phyloP scores from a whole-genome alignment of 129 eudicot genomes.

The Heracleum sosnowskyi region DNA sequence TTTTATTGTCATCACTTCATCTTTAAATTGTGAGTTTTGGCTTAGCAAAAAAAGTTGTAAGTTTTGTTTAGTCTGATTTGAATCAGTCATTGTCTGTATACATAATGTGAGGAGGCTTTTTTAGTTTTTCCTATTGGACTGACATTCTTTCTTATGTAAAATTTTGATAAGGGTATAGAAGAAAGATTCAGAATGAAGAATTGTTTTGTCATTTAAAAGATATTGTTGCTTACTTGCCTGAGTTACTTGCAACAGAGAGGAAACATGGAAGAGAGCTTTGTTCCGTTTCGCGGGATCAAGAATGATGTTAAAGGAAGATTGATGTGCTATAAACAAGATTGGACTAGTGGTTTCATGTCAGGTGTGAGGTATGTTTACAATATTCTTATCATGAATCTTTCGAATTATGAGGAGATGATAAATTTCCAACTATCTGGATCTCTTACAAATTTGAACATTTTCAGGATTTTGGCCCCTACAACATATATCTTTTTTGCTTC shows the following conservation, averaged over 20 bases:
- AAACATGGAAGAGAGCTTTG: constrained; percentile 6
- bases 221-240: neutral
- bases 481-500: constrained; percentile 16
- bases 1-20: neutral
- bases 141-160: neutral
- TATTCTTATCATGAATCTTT: neutral
- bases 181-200: neutral
- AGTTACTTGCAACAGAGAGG: neutral
- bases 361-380: constrained; percentile 10
- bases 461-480: constrained; percentile 18
- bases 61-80: neutral
- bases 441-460: neutral
- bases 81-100: neutral
- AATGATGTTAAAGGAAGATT: constrained; percentile 20
- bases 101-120: neutral
- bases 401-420: neutral
- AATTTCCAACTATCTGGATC: neutral
- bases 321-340: constrained; percentile 23
- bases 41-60: neutral
- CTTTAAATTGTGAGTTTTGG: neutral
- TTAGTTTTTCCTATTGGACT: neutral
- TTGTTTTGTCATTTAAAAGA: neutral
- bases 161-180: neutral
- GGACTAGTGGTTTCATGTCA: constrained; percentile 14
- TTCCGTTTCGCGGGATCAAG: constrained; percentile 17